Base-by-base conservation (phyloP, 495 filamentous ascomycete genomes). In the Neurospora sp. region DNA sequence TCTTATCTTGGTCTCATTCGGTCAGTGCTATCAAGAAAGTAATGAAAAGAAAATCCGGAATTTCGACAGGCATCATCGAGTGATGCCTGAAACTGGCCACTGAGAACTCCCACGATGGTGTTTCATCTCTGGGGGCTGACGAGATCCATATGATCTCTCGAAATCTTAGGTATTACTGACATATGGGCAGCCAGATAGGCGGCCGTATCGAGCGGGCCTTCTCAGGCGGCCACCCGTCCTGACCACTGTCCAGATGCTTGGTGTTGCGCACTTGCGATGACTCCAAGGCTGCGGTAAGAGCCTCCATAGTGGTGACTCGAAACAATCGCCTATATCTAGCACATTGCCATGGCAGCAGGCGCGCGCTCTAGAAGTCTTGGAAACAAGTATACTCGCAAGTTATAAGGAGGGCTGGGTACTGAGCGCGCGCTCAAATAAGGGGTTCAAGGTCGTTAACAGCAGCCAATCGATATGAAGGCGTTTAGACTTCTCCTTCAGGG, bases 351-450 rank as follows among this genome's bases (percentile, higher is more conserved):
- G 44, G 73, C 48, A 79, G 73, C 75, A 78, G 79, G 78, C 79
- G 79, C 79, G 79, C 78, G 79, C 78, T 79, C 74, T 75, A n/a
- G 48, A 3, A n/a, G n/a, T 12, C 53, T 71, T 16, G 12, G 3
- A 61, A 35, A 4, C 3, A 14, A 16, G 12, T 61, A 61, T 37
- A 22, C 31, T 61, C 9, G 41, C 10, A 8, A 20, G 6, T 35
- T 48, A 31, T 8, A 70, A 27, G 44, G 14, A 9, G 16, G 27
- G 35, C 38, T 22, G 27, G 37, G 69, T 70, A 16, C 35, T n/a
- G 68, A 20, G 40, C 37, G 37, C 20, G 27, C n/a, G 68, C 37
- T 69, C 40, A 71, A 69, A 65, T 69, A 68, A 65, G 40, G 69
- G 61, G 70, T 45, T 22, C 16, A 5, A 42, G 12, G n/a, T 53